Percentiles rank a stretch among this genome's conserved stretches.
These are phyloP conservation scores for Rutidosis leptorrhynchoides DNA, from an alignment of 129 eudicot species.

Conservation along the genomic window DNA sequence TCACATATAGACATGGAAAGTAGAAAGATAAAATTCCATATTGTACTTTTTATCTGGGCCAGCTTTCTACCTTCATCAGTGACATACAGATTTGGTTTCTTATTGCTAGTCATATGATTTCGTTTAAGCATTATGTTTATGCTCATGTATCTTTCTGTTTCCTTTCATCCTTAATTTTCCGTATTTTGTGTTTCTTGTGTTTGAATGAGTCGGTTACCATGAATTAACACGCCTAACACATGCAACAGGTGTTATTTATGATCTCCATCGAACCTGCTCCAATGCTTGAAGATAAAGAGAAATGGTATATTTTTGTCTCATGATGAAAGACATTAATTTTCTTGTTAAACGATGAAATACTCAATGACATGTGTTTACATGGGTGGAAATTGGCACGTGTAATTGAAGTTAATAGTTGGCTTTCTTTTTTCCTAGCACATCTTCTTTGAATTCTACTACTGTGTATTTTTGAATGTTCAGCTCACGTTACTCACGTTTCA, in stretches of 20 bases:
- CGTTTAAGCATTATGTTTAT: background rate
- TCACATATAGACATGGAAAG: conserved; percentile 7
- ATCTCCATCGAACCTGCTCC: conserved; percentile 99
- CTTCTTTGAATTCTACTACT: background rate
- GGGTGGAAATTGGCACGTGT: conserved; percentile 9
- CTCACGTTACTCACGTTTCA: conserved; percentile 37
- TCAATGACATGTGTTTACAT: conserved; percentile 5
- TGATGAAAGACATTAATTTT: conserved; percentile 12
- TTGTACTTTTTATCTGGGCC: conserved; percentile 7
- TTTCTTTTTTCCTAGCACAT: background rate
- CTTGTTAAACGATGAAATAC: conserved; percentile 9
- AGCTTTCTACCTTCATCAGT: conserved; percentile 5
- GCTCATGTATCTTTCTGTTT: conserved; percentile 14
- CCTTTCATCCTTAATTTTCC: background rate
- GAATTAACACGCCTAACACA: conserved; percentile 21
- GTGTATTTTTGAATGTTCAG: conserved; percentile 8
- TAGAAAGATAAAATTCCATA: background rate
- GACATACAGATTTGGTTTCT: conserved; percentile 15
- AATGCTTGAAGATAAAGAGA: conserved; percentile 99
- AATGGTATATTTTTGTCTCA: conserved; percentile 59
- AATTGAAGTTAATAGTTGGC: background rate
- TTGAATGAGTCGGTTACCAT: conserved; percentile 19
- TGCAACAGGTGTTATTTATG: conserved; percentile 85
- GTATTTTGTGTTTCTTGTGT: conserved; percentile 15
- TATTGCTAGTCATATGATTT: conserved; percentile 3